Percentiles rank a stretch among this genome's conserved stretches.
Evolutionary conservation across 768 basidiomycete species (phyloP).

Genomic region (Plicaturopsis crispa): DNA sequence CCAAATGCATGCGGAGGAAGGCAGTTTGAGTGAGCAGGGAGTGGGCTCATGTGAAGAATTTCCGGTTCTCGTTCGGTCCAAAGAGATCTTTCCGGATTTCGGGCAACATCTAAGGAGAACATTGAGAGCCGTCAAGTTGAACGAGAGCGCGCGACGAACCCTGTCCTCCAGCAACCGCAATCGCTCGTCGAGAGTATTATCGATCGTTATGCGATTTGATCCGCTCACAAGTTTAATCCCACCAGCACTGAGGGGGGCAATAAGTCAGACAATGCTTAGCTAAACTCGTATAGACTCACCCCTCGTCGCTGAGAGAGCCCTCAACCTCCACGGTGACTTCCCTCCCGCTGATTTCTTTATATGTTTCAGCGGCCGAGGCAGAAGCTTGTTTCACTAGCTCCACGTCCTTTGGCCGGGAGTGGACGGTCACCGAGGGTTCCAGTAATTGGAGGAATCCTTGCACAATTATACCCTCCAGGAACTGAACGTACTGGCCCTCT

Average conservation of each 20-base stretch:
- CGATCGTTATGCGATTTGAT: conserved; percentile 73
- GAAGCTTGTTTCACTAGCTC: conserved; percentile 56
- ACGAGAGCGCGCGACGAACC: conserved; percentile 34
- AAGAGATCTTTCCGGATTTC: conserved; percentile 89
- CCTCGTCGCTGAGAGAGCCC: conserved; percentile 55
- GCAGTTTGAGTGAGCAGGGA: too few relatives aligned
- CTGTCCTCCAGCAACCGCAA: conserved; percentile 84
- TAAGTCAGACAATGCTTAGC: too few relatives aligned
- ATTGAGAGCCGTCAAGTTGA: conserved; percentile 1
- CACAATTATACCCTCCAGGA: conserved; percentile 78
- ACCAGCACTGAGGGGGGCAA: conserved; percentile 46
- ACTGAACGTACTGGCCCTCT: conserved; percentile 65
- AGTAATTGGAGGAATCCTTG: conserved; percentile 83
- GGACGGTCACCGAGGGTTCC: conserved; percentile 63
- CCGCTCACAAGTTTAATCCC: conserved; percentile 75
- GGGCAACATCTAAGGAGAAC: conserved; percentile 73
- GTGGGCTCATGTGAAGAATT: conserved; percentile 66
- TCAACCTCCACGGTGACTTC: conserved; percentile 53
- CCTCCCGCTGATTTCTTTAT: conserved; percentile 73
- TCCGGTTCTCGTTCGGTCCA: conserved; percentile 85
- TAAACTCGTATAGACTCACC: conserved; percentile 38
- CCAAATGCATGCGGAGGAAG: too few relatives aligned
- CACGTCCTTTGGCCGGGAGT: conserved; percentile 61
- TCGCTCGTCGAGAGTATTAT: conserved; percentile 93
- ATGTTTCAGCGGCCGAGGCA: conserved; percentile 53